Evolutionary conservation across 768 basidiomycete species (phyloP).

Genomic region (Mycena vitilis): DNA sequence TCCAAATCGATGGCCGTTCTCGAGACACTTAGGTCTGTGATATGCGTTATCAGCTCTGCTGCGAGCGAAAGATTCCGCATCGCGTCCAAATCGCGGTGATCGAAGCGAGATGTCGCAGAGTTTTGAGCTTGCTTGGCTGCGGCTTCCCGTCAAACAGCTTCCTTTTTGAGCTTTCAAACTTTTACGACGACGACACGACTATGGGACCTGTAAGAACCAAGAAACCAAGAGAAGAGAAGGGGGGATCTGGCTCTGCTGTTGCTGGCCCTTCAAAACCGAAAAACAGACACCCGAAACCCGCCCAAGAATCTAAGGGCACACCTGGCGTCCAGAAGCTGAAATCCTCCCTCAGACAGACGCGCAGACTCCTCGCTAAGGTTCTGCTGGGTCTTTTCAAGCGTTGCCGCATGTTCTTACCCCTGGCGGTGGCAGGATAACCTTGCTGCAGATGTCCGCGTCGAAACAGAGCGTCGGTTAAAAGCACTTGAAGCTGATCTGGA

Average conservation of each 20-base stretch:
- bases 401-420: slow-evolving; percentile 8
- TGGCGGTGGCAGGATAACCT: slow-evolving; percentile 69
- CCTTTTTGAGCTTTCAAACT: neutral
- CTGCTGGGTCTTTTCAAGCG: slow-evolving; percentile 21
- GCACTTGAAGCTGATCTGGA: slow-evolving; percentile 80
- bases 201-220: slow-evolving; percentile 38
- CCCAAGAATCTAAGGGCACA: slow-evolving; percentile 46
- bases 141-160: neutral
- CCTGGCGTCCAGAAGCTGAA: slow-evolving; percentile 92
- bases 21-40: slow-evolving; percentile 52
- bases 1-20: slow-evolving; percentile 72
- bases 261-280: slow-evolving; percentile 43
- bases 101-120: slow-evolving; percentile 5
- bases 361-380: slow-evolving; percentile 85
- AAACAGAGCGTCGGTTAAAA: slow-evolving; percentile 82
- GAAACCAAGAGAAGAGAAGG: slow-evolving; percentile 14
- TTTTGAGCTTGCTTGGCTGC: slow-evolving; percentile 2
- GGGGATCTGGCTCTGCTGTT: slow-evolving; percentile 22
- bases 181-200: neutral
- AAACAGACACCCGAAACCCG: slow-evolving; percentile 36
- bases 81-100: slow-evolving; percentile 25
- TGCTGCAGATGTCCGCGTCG: slow-evolving; percentile 85
- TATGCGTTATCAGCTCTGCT: slow-evolving; percentile 40
- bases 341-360: slow-evolving; percentile 84
- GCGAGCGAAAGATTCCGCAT: slow-evolving; percentile 72